Conservation (phyloP, 1,284 basidiomycete genomes). For the Dichomitus squalens region DNA sequence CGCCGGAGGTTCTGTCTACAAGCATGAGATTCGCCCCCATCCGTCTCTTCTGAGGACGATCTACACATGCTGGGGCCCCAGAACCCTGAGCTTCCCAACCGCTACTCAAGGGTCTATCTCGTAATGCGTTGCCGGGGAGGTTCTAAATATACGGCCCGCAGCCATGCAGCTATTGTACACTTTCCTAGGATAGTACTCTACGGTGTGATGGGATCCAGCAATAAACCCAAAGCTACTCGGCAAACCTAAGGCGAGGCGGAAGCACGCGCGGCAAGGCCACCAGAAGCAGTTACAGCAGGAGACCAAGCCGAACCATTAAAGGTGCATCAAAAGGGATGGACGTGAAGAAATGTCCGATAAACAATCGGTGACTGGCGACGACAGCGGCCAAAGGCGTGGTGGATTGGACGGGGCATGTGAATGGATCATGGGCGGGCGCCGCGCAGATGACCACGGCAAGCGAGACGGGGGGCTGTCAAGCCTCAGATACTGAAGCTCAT, state of each 20-base stretch:
- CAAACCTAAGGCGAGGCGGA: background rate
- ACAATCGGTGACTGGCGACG: background rate
- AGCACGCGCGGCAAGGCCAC: background rate
- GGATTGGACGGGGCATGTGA: background rate
- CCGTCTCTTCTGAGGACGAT: constrained; percentile 7
- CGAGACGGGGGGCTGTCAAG: background rate
- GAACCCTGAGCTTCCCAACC: background rate
- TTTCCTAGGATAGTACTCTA: background rate
- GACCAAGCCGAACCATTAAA: background rate
- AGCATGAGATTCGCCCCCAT: too few relatives aligned
- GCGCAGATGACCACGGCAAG: background rate
- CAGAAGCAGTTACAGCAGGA: background rate
- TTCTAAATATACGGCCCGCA: constrained; percentile 13
- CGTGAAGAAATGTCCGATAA: background rate
- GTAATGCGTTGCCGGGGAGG: constrained; percentile 12
- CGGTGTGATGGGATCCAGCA: background rate
- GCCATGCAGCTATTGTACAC: background rate
- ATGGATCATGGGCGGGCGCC: background rate
- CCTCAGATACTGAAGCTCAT: constrained; percentile 24
- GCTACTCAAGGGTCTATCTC: background rate
- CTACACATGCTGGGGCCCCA: constrained; percentile 6
- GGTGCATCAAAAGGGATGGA: background rate
- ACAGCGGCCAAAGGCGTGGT: background rate
- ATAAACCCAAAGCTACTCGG: background rate
- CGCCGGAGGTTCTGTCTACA: background rate